Evolutionary conservation across 2,329 filamentous ascomycete genomes (phyloP), one percentile per base, ranked within the genome.

Genomic region (Eurotiales sp.): DNA sequence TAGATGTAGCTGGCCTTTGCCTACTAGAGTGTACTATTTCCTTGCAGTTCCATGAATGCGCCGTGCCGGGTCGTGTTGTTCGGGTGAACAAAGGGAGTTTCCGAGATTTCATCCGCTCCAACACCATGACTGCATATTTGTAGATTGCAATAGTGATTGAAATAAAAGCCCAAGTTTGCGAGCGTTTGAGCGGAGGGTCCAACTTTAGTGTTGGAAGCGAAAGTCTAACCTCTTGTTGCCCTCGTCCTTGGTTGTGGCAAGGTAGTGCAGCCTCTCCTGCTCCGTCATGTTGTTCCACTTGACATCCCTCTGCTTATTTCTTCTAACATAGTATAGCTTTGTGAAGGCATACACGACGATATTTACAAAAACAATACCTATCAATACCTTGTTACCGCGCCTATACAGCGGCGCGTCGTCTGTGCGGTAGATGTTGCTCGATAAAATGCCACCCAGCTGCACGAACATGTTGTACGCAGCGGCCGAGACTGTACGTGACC

Each of bases 191-290:
- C n/a, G n/a, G n/a, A n/a, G n/a, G n/a, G n/a, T n/a, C n/a, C n/a
- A n/a, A n/a, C n/a, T 10, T 40, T 23, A 48, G 27, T 48, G 32
- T 6, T 34, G 73, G 54, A 82, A 82, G 15, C 75, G 62, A 59
- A 82, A 82, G 56, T 82, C 78, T 49, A 80, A 61, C 43, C 78
- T 70, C 64, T 81, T 77, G 52, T 74, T 73, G 0, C 79, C 79
- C 59, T 80, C 69, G 52, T 82, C 78, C 3, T 65, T 74, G 0
- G 77, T 79, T 23, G 73, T 77, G 29, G 71, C 58, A 2, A 77
- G 53, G 53, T 82, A 82, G 1, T 73, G 61, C 23, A 72, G 68
- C 61, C 74, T 71, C 62, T 81, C 70, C 58, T 76, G 69, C 29
- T 68, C 56, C 4, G 60, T 71, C 72, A 80, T 72, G 3, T 56